Evolutionary conservation across 208 protist species (phyloP).

Genomic region (Trichomonas gallinae): DNA sequence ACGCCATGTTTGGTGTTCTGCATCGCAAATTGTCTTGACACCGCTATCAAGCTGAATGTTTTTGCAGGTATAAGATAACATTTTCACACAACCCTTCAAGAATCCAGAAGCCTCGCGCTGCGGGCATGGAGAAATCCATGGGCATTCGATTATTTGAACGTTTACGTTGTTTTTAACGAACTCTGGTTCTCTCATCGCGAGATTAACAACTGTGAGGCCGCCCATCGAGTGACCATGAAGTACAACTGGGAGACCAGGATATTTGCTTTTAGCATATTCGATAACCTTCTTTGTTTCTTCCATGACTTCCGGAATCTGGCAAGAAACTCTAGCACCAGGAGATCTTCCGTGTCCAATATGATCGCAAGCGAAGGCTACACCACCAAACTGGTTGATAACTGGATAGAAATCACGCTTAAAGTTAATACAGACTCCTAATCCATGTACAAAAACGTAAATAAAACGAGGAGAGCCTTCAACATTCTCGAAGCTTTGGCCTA

Average conservation of each 20-base stretch:
- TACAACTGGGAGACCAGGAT: neutral
- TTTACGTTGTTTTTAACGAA: neutral
- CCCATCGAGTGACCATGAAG: slow-evolving; percentile 15
- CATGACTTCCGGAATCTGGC: neutral
- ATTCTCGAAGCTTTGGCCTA: neutral
- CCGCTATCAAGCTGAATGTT: neutral
- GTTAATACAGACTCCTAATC: neutral
- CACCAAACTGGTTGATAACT: neutral
- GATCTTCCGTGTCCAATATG: slow-evolving; percentile 6
- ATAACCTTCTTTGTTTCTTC: neutral
- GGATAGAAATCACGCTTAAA: neutral
- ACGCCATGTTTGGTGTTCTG: neutral
- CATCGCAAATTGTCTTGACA: neutral
- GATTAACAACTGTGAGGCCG: neutral
- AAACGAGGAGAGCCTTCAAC: neutral
- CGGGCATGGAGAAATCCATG: slow-evolving; percentile 15
- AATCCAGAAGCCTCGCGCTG: neutral
- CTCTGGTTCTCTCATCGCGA: neutral
- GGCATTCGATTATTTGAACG: neutral
- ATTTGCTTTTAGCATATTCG: neutral
- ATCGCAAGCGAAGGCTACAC: neutral
- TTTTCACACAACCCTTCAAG: neutral
- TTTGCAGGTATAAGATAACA: neutral
- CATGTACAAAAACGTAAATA: slow-evolving; percentile 14
- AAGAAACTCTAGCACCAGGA: neutral